These are phyloP conservation scores for Acer yangbiense DNA, from an alignment of 345 rosid species.

Conservation along the genomic window DNA sequence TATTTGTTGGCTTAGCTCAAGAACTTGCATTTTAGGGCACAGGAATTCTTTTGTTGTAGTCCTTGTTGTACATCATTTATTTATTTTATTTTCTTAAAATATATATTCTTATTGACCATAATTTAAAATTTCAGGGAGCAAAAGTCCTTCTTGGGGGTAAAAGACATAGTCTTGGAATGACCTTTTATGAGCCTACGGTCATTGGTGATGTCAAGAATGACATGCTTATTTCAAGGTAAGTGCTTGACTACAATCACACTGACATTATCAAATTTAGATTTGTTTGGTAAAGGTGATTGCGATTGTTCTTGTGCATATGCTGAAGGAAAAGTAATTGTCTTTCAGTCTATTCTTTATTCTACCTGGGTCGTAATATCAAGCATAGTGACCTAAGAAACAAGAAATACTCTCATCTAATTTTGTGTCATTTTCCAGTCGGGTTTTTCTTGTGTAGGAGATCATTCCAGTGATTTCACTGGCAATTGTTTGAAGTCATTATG, in stretches of 20 bases:
- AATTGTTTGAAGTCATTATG: background rate
- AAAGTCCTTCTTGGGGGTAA: conserved; percentile 87
- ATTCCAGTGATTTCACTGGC: background rate
- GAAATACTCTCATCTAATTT: conserved; percentile 4
- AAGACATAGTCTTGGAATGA: conserved; percentile 90
- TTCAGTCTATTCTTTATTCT: conserved; percentile 1
- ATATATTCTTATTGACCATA: conserved; percentile 16
- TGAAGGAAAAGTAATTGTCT: background rate
- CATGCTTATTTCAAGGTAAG: conserved; percentile 81
- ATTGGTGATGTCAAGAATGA: conserved; percentile 61
- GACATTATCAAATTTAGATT: too few species aligned
- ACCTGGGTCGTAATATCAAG: background rate
- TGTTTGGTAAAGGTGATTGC: conserved; percentile 2
- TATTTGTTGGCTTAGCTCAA: background rate
- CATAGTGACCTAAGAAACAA: background rate
- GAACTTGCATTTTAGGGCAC: background rate
- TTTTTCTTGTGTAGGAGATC: background rate
- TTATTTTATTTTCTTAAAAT: too few species aligned
- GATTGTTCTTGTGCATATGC: background rate
- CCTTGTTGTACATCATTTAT: background rate
- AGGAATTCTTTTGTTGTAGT: background rate
- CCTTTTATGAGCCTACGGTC: conserved; percentile 93
- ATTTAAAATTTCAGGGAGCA: conserved; percentile 69
- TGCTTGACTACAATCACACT: conserved; percentile 6
- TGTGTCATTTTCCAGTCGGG: background rate